Base-by-base conservation (phyloP, 805 yeast genomes). In the Barnettozyma sp. region DNA sequence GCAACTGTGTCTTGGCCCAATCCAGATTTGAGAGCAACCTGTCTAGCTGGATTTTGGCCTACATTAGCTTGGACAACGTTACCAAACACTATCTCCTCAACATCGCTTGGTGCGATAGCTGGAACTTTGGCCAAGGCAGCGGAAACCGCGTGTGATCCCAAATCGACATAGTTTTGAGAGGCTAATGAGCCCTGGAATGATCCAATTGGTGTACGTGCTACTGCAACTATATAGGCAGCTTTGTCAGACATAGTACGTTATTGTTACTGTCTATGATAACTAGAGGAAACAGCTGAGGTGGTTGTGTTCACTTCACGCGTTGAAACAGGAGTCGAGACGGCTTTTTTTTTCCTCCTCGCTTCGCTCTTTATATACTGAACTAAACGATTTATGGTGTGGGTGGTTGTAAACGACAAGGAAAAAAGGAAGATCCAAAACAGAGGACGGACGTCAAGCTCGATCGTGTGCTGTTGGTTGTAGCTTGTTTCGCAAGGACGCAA, bases 21-120 rank as follows among this genome's bases (percentile, higher is more conserved):
- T 12, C 97, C 97, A 14, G 97, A 82, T 54, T 78, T 81, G 47
- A 90, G 55, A 12, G 95, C 96, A 39, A 90, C 97, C 66, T 90
- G 98, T 65, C 97, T 81, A 23, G 98, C 98, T 29, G 98, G 97
- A 40, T 90, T 87, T 66, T 90, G 98, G 44, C 98, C 97, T 42
- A 84, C 79, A 54, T 85, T 85, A 45, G 97, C 97, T 55, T 83
- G 84, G 54, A 86, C 63, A 33, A 87, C 98, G 54, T 86, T 83
- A 54, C 98, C 98, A 59, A 87, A 87, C 54, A 82, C 72, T 56
- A 90, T 78, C 63, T 90, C 97, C 46, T 88, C 95, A 38, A 84
- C 92, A 45, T 72, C 78, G 28, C 71, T 70, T 32, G 94, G 77
- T 49, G 81, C 70, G 62, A 88, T 71, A 58, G 78, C 74, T 38